These are phyloP conservation scores for Podospora appendiculata DNA, from an alignment of 495 filamentous ascomycete species.

Conservation along the genomic window DNA sequence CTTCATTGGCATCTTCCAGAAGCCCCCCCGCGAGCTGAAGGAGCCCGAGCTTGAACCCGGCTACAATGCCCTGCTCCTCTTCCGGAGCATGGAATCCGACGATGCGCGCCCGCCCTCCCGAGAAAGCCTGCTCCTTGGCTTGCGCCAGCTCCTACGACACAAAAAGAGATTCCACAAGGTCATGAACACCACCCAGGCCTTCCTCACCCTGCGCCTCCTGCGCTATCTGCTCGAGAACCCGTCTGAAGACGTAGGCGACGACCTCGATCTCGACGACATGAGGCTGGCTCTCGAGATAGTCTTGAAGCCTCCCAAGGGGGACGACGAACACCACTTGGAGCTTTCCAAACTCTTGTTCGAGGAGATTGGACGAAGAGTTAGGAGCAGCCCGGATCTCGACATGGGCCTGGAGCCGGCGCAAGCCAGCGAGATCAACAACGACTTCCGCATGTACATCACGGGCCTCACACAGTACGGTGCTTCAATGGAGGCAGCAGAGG, in stretches of 20 bases:
- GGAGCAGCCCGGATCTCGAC: constrained; percentile 12
- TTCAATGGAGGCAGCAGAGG: constrained; percentile 48
- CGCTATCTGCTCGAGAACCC: constrained; percentile 46
- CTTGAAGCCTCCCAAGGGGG: constrained; percentile 24
- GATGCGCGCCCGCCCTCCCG: constrained; percentile 49
- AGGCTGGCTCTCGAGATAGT: constrained; percentile 34
- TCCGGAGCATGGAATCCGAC: constrained; percentile 36
- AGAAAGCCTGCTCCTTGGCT: constrained; percentile 54
- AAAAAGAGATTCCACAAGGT: constrained; percentile 39
- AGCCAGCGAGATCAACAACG: constrained; percentile 20
- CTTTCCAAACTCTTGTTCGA: constrained; percentile 50
- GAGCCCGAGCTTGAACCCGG: constrained; percentile 53
- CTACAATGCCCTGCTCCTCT: constrained; percentile 46
- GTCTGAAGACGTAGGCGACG: constrained; percentile 22
- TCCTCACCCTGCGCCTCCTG: constrained; percentile 48
- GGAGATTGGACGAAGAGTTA: constrained; percentile 35
- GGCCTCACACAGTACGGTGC: constrained; percentile 52
- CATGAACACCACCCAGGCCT: constrained; percentile 60
- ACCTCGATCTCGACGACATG: constrained; percentile 44
- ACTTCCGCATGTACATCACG: constrained; percentile 44
- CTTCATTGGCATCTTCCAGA: constrained; percentile 52
- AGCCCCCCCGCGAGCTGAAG: constrained; percentile 44
- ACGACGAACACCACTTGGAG: constrained; percentile 34
- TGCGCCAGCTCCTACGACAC: constrained; percentile 53
- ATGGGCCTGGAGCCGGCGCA: constrained; percentile 30